Conservation (phyloP, 2,329 filamentous ascomycete genomes). For the Colletotrichum spinosum region DNA sequence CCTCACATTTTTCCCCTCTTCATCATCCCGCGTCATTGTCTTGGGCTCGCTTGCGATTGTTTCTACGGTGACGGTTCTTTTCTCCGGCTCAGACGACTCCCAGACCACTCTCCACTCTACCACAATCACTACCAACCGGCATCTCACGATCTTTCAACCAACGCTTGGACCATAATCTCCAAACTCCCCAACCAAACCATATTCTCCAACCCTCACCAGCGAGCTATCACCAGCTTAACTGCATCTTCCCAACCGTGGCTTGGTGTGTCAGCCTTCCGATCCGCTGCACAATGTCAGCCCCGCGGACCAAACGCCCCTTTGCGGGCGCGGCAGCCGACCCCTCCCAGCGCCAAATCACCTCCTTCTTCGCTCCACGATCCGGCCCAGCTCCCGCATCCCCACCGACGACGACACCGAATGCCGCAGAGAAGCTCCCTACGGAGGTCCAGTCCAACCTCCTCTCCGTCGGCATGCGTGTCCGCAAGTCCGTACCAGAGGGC, state of each 20-base stretch:
- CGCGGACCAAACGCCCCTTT: constrained; percentile 71
- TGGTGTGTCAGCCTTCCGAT: constrained; percentile 9
- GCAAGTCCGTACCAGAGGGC: constrained; percentile 92
- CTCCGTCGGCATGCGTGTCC: constrained; percentile 91
- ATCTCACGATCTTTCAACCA: constrained; percentile 16
- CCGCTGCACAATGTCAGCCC: constrained; percentile 58
- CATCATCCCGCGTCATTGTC: constrained; percentile 26
- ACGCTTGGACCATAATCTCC: constrained; percentile 7
- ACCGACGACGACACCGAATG: constrained; percentile 50
- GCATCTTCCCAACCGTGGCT: constrained; percentile 7
- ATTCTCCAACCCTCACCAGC: constrained; percentile 6
- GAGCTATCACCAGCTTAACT: background rate
- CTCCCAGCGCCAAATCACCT: constrained; percentile 72
- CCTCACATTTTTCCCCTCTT: background rate
- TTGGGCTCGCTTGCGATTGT: constrained; percentile 25
- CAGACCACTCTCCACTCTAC: constrained; percentile 38
- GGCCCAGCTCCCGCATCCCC: constrained; percentile 37
- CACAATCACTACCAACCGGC: constrained; percentile 10
- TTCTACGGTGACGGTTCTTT: constrained; percentile 24
- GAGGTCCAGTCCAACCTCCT: constrained; percentile 85
- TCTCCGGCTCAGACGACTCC: background rate
- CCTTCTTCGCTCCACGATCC: constrained; percentile 62
- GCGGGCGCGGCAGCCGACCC: constrained; percentile 69
- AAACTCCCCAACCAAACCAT: constrained; percentile 9
- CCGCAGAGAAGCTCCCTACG: constrained; percentile 61